Evolutionary conservation across 352 stramenopile species (phyloP).

Genomic region (Phytophthora megakarya): DNA sequence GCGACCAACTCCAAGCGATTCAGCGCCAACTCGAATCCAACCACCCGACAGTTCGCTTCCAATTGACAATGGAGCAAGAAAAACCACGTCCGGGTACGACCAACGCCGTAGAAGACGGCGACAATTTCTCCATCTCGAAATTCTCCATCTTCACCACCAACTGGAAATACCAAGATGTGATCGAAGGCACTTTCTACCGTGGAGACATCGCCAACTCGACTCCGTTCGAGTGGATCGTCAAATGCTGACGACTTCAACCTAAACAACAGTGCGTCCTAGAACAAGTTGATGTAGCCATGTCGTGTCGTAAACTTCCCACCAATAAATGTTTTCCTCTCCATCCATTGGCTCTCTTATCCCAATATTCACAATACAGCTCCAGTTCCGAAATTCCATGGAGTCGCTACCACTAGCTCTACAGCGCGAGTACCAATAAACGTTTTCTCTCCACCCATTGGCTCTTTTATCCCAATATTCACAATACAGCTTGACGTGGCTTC

Average conservation of each 20-base stretch:
- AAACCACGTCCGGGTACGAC: conserved; percentile 26
- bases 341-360: neutral
- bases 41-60: conserved; percentile 44
- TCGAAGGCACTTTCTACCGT: conserved; percentile 50
- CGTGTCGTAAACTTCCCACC: neutral
- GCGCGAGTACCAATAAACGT: conserved; percentile 18
- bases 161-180: conserved; percentile 44
- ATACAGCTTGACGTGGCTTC: neutral
- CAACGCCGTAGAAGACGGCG: conserved; percentile 3
- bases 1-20: conserved; percentile 31
- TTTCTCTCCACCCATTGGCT: neutral
- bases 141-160: conserved; percentile 46
- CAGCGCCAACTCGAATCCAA: conserved; percentile 25
- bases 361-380: neutral
- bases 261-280: neutral
- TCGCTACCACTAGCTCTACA: conserved; percentile 34
- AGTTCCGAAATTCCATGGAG: conserved; percentile 27
- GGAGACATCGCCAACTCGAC: conserved; percentile 40
- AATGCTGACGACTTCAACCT: conserved; percentile 13
- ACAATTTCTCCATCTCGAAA: conserved; percentile 41
- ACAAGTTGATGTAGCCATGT: conserved; percentile 3
- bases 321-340: neutral
- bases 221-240: conserved; percentile 39
- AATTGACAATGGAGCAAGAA: conserved; percentile 45
- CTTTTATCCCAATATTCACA: neutral